Conservation (phyloP, 2,329 filamentous ascomycete genomes). For the Epichloe baconii region DNA sequence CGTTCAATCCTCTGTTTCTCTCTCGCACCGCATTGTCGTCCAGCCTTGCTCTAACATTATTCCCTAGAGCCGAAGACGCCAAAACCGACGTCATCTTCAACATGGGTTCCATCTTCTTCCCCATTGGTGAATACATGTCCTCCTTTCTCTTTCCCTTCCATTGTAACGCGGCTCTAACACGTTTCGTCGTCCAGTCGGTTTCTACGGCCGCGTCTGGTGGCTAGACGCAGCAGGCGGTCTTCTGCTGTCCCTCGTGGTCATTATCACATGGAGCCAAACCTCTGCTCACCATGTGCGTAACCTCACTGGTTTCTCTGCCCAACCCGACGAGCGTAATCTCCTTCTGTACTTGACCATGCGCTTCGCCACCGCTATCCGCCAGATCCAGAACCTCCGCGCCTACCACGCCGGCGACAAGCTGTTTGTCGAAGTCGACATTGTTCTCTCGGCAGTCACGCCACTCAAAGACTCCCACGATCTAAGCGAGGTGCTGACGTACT, state of each 20-base stretch:
- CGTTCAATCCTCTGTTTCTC: slow-evolving; percentile 13
- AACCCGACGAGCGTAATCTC: slow-evolving; percentile 71
- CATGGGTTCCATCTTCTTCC: slow-evolving; percentile 76
- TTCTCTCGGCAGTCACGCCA: slow-evolving; percentile 62
- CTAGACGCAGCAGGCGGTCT: slow-evolving; percentile 69
- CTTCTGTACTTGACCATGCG: slow-evolving; percentile 87
- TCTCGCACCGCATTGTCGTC: no score
- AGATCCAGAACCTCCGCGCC: slow-evolving; percentile 73
- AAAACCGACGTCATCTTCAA: slow-evolving; percentile 81
- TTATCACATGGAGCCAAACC: slow-evolving; percentile 65
- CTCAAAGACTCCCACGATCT: slow-evolving; percentile 74
- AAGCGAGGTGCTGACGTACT: slow-evolving; percentile 65
- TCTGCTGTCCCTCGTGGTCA: slow-evolving; percentile 64
- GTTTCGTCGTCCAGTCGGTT: slow-evolving; percentile 41
- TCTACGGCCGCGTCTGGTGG: slow-evolving; percentile 69
- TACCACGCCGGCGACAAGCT: slow-evolving; percentile 80
- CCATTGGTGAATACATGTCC: slow-evolving; percentile 38
- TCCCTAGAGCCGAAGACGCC: slow-evolving; percentile 33
- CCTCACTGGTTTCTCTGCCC: slow-evolving; percentile 64
- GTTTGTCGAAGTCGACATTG: slow-evolving; percentile 70
- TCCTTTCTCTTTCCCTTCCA: not conserved
- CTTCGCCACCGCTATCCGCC: slow-evolving; percentile 75
- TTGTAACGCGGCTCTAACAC: not conserved
- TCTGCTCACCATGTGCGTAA: slow-evolving; percentile 68
- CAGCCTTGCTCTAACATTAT: not conserved